Evolutionary conservation across 2,329 filamentous ascomycete species (phyloP).

Genomic region (Alternaria sp.): DNA sequence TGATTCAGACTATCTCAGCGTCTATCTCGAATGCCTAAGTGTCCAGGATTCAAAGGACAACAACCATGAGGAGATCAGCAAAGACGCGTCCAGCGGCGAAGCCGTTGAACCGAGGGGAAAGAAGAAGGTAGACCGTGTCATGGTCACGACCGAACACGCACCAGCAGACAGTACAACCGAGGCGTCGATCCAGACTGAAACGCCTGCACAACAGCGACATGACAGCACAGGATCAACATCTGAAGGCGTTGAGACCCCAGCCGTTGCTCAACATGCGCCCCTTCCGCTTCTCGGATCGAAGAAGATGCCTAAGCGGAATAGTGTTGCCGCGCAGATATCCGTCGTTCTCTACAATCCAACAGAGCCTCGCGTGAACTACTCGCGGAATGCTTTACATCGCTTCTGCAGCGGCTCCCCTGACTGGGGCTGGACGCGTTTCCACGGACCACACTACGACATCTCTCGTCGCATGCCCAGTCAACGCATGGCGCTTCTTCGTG

Average conservation of each 20-base stretch:
- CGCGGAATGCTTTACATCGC: slow-evolving; percentile 65
- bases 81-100: slow-evolving; percentile 8
- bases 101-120: not conserved
- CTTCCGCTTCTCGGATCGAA: slow-evolving; percentile 49
- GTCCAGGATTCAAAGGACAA: slow-evolving; percentile 44
- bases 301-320: slow-evolving; percentile 52
- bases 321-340: slow-evolving; percentile 66
- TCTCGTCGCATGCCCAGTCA: slow-evolving; percentile 65
- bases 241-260: slow-evolving; percentile 4
- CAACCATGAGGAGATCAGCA: slow-evolving; percentile 7
- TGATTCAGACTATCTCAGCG: slow-evolving; percentile 64
- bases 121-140: slow-evolving; percentile 2
- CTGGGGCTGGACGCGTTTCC: slow-evolving; percentile 71
- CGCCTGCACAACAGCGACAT: slow-evolving; percentile 2
- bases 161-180: not conserved
- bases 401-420: slow-evolving; percentile 67
- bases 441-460: slow-evolving; percentile 66
- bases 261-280: slow-evolving; percentile 45
- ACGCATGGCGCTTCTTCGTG: slow-evolving; percentile 65
- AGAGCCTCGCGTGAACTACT: slow-evolving; percentile 67
- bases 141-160: not conserved
- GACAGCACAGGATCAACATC: slow-evolving; percentile 9
- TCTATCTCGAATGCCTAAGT: slow-evolving; percentile 69
- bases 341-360: slow-evolving; percentile 70
- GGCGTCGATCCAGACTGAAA: not conserved